Conservation (phyloP, 1,284 basidiomycete genomes). For the Volvariella surrecta region DNA sequence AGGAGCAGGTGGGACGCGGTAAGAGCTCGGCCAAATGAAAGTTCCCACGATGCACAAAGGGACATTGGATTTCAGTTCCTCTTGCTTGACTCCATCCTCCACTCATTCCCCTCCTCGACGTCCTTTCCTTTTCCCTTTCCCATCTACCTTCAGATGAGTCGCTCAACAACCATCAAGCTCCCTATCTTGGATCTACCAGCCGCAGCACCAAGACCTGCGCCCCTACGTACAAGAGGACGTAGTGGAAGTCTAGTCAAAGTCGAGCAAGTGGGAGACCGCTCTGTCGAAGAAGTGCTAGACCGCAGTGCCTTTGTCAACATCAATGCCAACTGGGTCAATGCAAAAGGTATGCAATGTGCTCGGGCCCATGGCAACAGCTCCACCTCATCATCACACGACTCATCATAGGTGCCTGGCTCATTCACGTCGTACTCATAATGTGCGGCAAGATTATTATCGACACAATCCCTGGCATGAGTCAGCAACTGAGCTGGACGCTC, state of each 20-base stretch:
- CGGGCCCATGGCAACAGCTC: constrained; percentile 1
- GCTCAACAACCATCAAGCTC: constrained; percentile 38
- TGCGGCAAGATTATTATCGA: constrained; percentile 91
- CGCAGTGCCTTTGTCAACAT: constrained; percentile 80
- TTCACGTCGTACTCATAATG: constrained; percentile 91
- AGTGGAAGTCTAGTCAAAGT: constrained; percentile 83
- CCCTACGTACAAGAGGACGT: constrained; percentile 49
- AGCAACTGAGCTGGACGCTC: constrained; percentile 93
- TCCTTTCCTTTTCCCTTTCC: constrained; percentile 6
- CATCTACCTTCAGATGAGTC: constrained; percentile 27
- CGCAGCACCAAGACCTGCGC: constrained; percentile 12
- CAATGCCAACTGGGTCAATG: constrained; percentile 98
- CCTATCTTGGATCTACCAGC: constrained; percentile 36
- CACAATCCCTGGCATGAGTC: constrained; percentile 89
- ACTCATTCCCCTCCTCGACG: background rate
- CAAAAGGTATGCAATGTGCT: constrained; percentile 64
- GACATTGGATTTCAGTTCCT: background rate
- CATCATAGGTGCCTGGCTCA: constrained; percentile 86
- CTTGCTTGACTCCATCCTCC: background rate
- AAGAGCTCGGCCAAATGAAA: constrained; percentile 3
- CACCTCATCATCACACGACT: constrained; percentile 7
- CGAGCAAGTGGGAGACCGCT: constrained; percentile 75
- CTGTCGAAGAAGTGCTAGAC: constrained; percentile 75
- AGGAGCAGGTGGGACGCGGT: background rate
- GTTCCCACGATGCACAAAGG: no score